Base-by-base conservation (phyloP, 2,329 filamentous ascomycete species). In the Trichophaea hybrida region DNA sequence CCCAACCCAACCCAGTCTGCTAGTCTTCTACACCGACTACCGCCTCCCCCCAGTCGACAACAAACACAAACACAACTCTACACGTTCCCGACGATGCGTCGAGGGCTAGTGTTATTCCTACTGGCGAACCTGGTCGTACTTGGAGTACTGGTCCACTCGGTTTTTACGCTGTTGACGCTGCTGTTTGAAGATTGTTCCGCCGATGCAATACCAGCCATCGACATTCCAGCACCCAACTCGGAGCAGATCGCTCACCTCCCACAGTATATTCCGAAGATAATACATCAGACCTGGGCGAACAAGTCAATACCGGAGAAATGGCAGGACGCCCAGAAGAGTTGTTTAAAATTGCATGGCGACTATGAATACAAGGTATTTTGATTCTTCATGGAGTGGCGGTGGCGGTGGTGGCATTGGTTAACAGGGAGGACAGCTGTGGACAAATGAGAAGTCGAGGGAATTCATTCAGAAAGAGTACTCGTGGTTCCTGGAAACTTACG, bases 221-320 rank as follows among this genome's bases (percentile, higher is more conserved):
- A 87, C 66, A 76, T 87, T 48, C 83, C 82, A 12, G 78, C 80
- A 6, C 80, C 81, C 13, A 81, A 83, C 68, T 81, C 80, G 3
- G 55, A 32, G 15, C 34, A 61, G 8, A 68, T 79, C 64, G 78
- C 80, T 65, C 74, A 76, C 52, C 74, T 75, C 51, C 76, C 78
- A 7, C 80, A 82, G 66, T 70, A 86, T 65, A 86, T 88, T 54
- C 84, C 84, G 52, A 86, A 85, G 72, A 87, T 88, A 69, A 85
- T 88, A 59, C 84, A 88, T 73, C 84, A 88, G 71, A 87, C 84
- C 7, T 87, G 86, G 72, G 80, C 80, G 68, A 87, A 86, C 69
- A 79, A 83, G 59, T 80, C 77, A 48, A 81, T 88, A 43, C 85
- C 85, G 0, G 74, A 73, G 50, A 78, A 82, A 57, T 88, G 85